phyloP scores from a whole-genome alignment of 2,329 filamentous ascomycete species.

The Talaromyces rugulosus region DNA sequence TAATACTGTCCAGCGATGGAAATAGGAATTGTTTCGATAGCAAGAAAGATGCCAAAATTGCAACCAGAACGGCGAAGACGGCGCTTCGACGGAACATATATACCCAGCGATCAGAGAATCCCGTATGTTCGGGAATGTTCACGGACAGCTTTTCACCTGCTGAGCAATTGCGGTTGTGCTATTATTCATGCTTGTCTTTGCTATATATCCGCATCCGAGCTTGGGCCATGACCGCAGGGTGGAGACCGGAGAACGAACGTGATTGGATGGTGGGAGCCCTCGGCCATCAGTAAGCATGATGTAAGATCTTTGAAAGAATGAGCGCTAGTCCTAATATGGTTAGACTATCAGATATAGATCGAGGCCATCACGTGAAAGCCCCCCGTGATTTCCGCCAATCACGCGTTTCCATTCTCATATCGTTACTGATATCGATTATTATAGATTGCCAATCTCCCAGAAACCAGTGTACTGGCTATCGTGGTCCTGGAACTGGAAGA shows the following conservation, averaged over 20 bases:
- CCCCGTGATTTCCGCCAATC: neutral
- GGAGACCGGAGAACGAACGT: neutral
- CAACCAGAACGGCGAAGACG: constrained; percentile 3
- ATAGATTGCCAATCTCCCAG: constrained; percentile 28
- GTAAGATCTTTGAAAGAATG: neutral
- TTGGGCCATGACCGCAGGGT: neutral
- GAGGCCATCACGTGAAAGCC: neutral
- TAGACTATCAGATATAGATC: neutral
- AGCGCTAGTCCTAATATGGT: neutral
- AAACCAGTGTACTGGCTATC: constrained; percentile 22
- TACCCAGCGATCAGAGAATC: neutral
- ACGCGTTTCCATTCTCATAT: neutral
- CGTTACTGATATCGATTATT: neutral
- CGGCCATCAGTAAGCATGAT: constrained; percentile 10
- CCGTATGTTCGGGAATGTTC: constrained; percentile 7
- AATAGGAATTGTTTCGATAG: neutral
- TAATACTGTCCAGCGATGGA: neutral
- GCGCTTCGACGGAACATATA: constrained; percentile 2
- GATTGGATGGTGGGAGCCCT: neutral
- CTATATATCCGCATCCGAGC: constrained; percentile 1
- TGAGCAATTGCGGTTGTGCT: neutral
- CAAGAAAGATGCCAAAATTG: constrained; percentile 6
- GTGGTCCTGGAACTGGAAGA: constrained; percentile 27
- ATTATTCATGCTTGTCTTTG: neutral
- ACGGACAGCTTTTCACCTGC: neutral